These are phyloP conservation scores for Houttuynia cordata DNA, from an alignment of 164 flowering plant species.

Conservation along the genomic window DNA sequence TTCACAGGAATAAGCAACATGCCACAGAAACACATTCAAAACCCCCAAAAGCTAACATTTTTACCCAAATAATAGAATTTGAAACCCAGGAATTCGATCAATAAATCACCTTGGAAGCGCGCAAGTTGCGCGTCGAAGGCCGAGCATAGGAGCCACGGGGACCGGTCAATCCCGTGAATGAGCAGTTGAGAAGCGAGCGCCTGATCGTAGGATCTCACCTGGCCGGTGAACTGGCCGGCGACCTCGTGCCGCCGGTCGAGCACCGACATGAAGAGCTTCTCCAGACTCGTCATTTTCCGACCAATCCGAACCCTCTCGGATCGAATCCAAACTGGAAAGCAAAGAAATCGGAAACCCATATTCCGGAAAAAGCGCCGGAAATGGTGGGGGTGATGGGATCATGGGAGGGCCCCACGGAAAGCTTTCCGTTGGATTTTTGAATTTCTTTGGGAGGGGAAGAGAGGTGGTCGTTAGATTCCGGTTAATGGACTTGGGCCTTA, in stretches of 20 bases:
- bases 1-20: too few relatives aligned
- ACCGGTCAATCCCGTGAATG: slow-evolving; percentile 59
- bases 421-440: too few relatives aligned
- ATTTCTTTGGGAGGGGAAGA: too few relatives aligned
- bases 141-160: slow-evolving; percentile 50
- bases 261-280: slow-evolving; percentile 62
- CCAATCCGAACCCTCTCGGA: background rate
- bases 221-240: slow-evolving; percentile 49
- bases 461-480: too few relatives aligned
- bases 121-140: slow-evolving; percentile 13
- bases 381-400: too few relatives aligned
- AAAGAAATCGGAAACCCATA: background rate
- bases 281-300: slow-evolving; percentile 32
- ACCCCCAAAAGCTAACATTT: background rate
- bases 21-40: too few relatives aligned
- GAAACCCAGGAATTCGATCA: background rate
- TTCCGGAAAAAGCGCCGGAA: too few relatives aligned
- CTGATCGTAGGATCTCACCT: slow-evolving; percentile 38
- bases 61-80: too few relatives aligned
- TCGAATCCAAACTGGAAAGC: background rate
- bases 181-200: slow-evolving; percentile 51
- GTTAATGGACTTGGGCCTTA: too few relatives aligned
- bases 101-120: slow-evolving; percentile 24
- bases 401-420: too few relatives aligned
- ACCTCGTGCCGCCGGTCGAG: slow-evolving; percentile 57